These are phyloP conservation scores for Myxozyma neglecta DNA, from an alignment of 805 yeast species.

Conservation along the genomic window DNA sequence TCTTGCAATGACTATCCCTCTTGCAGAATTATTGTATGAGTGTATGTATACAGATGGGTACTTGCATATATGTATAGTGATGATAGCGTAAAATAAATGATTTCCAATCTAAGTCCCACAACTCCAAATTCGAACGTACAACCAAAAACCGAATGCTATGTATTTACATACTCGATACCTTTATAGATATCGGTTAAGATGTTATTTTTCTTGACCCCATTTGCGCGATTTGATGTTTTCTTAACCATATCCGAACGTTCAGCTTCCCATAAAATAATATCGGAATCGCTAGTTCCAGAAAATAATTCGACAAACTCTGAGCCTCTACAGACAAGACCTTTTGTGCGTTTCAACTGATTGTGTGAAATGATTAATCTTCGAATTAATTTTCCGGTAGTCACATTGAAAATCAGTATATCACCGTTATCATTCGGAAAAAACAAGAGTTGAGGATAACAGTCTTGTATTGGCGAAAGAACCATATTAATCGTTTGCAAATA, in stretches of 20 bases:
- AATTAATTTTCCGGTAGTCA: conserved; percentile 62
- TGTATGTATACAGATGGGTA: conserved; percentile 64
- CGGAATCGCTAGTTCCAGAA: conserved; percentile 29
- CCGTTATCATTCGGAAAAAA: conserved; percentile 77
- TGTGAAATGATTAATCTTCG: conserved; percentile 46
- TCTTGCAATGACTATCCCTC: conserved; percentile 48
- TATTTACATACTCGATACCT: conserved; percentile 16
- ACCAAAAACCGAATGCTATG: neutral
- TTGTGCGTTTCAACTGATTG: conserved; percentile 6
- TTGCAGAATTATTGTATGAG: conserved; percentile 49
- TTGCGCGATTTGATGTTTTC: neutral
- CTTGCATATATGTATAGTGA: conserved; percentile 53
- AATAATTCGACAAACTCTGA: conserved; percentile 27
- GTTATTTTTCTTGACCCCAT: neutral
- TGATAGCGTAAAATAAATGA: conserved; percentile 34
- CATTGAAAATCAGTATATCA: conserved; percentile 59
- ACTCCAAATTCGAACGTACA: neutral
- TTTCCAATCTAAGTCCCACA: neutral
- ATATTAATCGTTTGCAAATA: conserved; percentile 58
- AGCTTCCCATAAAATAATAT: conserved; percentile 29
- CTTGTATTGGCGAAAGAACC: conserved; percentile 51
- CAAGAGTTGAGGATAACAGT: conserved; percentile 57
- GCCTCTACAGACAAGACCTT: conserved; percentile 28
- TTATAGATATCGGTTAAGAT: conserved; percentile 23
- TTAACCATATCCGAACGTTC: neutral